Percentiles rank a stretch among this genome's conserved stretches.
Evolutionary conservation across 192 early-diverging fungal species (phyloP).

Genomic region (Gonapodya prolifera): DNA sequence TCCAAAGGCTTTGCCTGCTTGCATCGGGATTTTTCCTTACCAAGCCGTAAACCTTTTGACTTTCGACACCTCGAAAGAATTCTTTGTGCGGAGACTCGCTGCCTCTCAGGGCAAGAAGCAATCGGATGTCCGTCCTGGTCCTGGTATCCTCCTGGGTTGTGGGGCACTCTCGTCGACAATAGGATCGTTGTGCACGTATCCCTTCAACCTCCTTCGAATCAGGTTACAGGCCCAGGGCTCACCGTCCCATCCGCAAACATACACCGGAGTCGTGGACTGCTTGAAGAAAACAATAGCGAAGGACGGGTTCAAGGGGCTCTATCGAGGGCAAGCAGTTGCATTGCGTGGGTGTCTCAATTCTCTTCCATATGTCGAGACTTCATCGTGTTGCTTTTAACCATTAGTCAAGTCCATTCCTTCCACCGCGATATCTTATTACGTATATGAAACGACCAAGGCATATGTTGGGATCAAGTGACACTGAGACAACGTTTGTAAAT

Average conservation of each 20-base stretch:
- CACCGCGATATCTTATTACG: neutral
- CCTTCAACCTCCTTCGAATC: neutral
- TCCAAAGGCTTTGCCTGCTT: neutral
- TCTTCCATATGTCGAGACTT: too few species aligned
- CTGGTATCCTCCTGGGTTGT: neutral
- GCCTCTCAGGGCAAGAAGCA: neutral
- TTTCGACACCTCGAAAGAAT: neutral
- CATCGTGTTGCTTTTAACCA: neutral
- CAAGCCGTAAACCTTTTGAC: neutral
- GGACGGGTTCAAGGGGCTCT: neutral
- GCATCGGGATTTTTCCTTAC: neutral
- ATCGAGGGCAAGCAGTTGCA: neutral
- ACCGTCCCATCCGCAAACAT: neutral
- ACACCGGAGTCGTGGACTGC: neutral
- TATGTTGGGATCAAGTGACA: neutral
- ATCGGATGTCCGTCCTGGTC: neutral
- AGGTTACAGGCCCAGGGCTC: neutral
- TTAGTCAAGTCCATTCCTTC: neutral
- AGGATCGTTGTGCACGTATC: conserved; percentile 1
- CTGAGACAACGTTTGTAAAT: too few species aligned
- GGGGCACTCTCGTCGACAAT: neutral
- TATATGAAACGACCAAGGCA: neutral
- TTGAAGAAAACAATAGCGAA: neutral
- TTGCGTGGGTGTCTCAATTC: neutral
- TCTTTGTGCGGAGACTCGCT: neutral